Evolutionary conservation across 2,329 filamentous ascomycete genomes (phyloP).

Genomic region (Colletotrichum liriopes): DNA sequence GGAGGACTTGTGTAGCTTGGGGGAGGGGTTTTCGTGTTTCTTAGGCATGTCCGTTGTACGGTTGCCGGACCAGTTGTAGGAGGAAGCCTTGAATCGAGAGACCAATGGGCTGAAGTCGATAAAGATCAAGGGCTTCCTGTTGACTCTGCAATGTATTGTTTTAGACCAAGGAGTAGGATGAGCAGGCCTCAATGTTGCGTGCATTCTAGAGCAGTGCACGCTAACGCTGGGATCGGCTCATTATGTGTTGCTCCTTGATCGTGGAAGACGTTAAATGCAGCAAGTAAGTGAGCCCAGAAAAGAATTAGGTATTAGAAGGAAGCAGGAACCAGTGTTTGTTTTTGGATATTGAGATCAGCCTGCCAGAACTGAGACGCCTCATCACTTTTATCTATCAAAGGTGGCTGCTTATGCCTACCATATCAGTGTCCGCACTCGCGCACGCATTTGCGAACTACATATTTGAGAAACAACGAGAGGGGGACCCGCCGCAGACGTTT

Average conservation of each 20-base stretch:
- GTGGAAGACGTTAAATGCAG: not conserved
- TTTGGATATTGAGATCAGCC: not conserved
- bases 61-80: slow-evolving; percentile 7
- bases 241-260: slow-evolving; percentile 12
- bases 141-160: not conserved
- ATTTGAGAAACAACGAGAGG: not conserved
- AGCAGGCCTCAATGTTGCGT: slow-evolving; percentile 1
- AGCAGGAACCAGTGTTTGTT: not conserved
- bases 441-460: slow-evolving; percentile 34
- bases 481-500: not conserved
- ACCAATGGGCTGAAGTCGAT: slow-evolving; percentile 1
- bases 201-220: slow-evolving; percentile 30
- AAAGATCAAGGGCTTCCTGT: not conserved
- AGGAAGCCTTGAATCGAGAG: slow-evolving; percentile 10
- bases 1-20: slow-evolving; percentile 26
- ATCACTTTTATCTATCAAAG: not conserved
- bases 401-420: not conserved
- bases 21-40: slow-evolving; percentile 20
- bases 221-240: slow-evolving; percentile 21
- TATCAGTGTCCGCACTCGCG: not conserved
- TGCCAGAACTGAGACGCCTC: not conserved
- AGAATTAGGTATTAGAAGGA: not conserved
- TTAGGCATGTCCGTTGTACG: slow-evolving; percentile 34
- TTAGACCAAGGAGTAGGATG: not conserved
- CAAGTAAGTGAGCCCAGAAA: not conserved